Percentiles rank a stretch among this genome's conserved stretches.
Conservation (phyloP, 495 filamentous ascomycete species). For the Cudoniella acicularis region DNA sequence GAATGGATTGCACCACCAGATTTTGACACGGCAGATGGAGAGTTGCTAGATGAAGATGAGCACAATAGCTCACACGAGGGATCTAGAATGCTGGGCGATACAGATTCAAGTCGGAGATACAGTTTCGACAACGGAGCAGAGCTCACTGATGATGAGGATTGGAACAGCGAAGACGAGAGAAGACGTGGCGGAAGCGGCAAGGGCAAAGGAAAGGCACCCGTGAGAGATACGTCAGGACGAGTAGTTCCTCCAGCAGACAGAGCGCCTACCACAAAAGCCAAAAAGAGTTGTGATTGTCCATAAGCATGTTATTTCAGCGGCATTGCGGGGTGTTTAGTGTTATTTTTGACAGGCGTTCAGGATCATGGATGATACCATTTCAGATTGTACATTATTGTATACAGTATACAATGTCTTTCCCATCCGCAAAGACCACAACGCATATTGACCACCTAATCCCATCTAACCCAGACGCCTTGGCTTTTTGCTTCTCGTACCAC, state of each 20-base stretch:
- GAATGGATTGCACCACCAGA: conserved; percentile 79
- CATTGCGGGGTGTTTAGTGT: conserved; percentile 3
- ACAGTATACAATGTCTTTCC: conserved; percentile 5
- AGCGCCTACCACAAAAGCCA: conserved; percentile 28
- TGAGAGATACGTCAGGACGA: conserved; percentile 36
- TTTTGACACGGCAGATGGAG: conserved; percentile 65
- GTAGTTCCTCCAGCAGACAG: conserved; percentile 37
- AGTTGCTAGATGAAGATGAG: conserved; percentile 56
- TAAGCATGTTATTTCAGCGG: conserved; percentile 7
- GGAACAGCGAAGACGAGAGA: conserved; percentile 29
- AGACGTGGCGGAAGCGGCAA: conserved; percentile 31
- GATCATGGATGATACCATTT: conserved; percentile 19
- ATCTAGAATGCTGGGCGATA: conserved; percentile 47
- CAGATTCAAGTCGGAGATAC: conserved; percentile 23
- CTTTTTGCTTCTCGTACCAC: conserved; percentile 81
- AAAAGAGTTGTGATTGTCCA: conserved; percentile 10
- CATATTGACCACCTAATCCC: not conserved
- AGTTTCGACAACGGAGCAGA: conserved; percentile 19
- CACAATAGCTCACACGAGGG: conserved; percentile 46
- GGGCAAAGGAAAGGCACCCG: conserved; percentile 39
- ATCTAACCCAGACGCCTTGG: conserved; percentile 74
- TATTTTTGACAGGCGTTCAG: conserved; percentile 17
- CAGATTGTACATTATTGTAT: conserved; percentile 20
- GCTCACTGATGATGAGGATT: conserved; percentile 21
- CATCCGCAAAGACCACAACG: conserved; percentile 1